These are phyloP conservation scores for Verticillium tricorpus DNA, from an alignment of 2,329 filamentous ascomycete species.

Conservation along the genomic window DNA sequence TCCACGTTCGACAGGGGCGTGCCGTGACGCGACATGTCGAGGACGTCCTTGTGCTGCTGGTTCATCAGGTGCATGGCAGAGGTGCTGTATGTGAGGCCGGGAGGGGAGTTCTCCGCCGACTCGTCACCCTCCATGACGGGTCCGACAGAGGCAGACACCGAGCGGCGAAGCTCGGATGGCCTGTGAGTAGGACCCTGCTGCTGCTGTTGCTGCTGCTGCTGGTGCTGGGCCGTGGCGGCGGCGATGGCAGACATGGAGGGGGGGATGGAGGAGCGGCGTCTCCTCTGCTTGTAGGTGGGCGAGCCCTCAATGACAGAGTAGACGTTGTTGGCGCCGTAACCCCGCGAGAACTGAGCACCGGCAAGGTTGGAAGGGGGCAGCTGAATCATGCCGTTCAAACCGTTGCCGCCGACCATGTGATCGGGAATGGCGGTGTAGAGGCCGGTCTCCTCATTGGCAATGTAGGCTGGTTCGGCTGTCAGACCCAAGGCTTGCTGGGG, in stretches of 20 bases:
- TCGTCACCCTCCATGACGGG: conserved; percentile 78
- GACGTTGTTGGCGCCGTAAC: conserved; percentile 70
- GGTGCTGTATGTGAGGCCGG: conserved; percentile 68
- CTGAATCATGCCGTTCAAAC: conserved; percentile 85
- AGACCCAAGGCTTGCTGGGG: conserved; percentile 84
- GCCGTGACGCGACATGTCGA: conserved; percentile 82
- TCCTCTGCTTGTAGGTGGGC: conserved; percentile 96
- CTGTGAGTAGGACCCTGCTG: conserved; percentile 56
- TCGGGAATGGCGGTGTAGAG: conserved; percentile 94
- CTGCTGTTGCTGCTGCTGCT: conserved; percentile 12
- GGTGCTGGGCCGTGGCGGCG: conserved; percentile 54
- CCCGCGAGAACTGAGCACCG: conserved; percentile 72
- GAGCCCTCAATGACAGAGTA: conserved; percentile 97
- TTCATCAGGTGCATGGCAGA: conserved; percentile 58
- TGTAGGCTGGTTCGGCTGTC: conserved; percentile 87
- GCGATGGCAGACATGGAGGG: conserved; percentile 67
- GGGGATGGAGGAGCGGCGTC: conserved; percentile 88
- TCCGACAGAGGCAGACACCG: conserved; percentile 81
- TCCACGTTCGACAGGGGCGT: conserved; percentile 86
- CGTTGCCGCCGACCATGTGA: conserved; percentile 69
- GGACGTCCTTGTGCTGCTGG: conserved; percentile 72
- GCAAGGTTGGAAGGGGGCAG: conserved; percentile 81
- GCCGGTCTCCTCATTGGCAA: conserved; percentile 95
- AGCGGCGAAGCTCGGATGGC: conserved; percentile 86
- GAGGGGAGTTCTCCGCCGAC: conserved; percentile 72